Base-by-base conservation (phyloP, 2,329 filamentous ascomycete genomes). In the Pyrenophora graminea region DNA sequence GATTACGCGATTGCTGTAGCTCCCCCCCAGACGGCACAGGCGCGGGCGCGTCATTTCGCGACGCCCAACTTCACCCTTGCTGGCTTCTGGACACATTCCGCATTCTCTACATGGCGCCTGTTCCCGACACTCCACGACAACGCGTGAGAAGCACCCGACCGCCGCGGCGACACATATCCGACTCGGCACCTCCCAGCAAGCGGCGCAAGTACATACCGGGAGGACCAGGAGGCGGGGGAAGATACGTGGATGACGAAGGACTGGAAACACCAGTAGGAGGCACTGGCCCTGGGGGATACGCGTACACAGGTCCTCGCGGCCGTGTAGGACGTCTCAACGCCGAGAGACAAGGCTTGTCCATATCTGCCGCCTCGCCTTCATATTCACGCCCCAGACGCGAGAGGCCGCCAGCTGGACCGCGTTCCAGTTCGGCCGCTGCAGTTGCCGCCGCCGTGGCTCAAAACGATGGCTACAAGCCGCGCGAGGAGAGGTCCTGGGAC, bases 401-500 rank as follows among this genome's bases (percentile, higher is more conserved):
- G 62, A 61, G 70, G 64, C 68, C 69, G 58, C 63, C 75, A 45
- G 74, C 75, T 66, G 79, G 81, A 63, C 89, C 89, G 71, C 84
- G 89, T 59, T 95, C 89, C 74, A 91, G 88, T 64, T 93, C 90
- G 39, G 91, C 84, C n/a, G 91, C 93, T 10, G 91, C 91, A 23
- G 90, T 92, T 19, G 90, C 92, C 43, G 91, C 91, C 5, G 88
- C 89, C 3, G 88, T 94, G 52, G 90, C 91, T 62, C 91, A 96
- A 69, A 92, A 86, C 65, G 94, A 97, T 77, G 92, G 93, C 43
- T 97, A 97, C 76, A 99, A 99, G 72, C 94, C 94, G 27, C 84
- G 94, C 67, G 94, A 99, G 76, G 94, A 99, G 77, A 86, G 93
- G 56, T 90, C 91, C 45, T 99, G 93, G 91, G 92, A 97, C 68